A percentile compares a stretch with the other conserved stretches of the same genome.
phyloP scores from a whole-genome alignment of 148 eudicot genomes.

The Spergularia marina region DNA sequence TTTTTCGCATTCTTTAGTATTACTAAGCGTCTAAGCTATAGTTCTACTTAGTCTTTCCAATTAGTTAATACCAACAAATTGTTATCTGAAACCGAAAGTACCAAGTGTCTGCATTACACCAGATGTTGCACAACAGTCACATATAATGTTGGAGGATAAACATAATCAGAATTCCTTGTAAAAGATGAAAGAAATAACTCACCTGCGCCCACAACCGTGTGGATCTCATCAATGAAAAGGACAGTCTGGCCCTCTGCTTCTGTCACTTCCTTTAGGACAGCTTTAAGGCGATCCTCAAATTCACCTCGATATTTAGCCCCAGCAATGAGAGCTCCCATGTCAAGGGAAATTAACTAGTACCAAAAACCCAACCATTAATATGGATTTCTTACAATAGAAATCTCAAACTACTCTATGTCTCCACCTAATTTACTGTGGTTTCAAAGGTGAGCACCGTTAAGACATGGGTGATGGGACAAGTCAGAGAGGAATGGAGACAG shows the following conservation, averaged over 20 bases:
- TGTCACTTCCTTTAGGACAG: slow-evolving; percentile 91
- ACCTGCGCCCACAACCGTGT: slow-evolving; percentile 99
- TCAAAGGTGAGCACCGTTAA: background rate
- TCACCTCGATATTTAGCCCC: slow-evolving; percentile 98
- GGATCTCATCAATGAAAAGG: slow-evolving; percentile 96
- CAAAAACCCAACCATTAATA: slow-evolving; percentile 9
- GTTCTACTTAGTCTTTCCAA: background rate
- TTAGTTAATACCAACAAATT: too few relatives aligned
- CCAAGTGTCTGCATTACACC: too few relatives aligned
- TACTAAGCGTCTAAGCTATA: background rate
- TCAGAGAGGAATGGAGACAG: background rate
- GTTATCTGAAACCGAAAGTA: too few relatives aligned
- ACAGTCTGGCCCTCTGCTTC: slow-evolving; percentile 91
- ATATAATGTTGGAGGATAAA: background rate
- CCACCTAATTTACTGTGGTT: background rate
- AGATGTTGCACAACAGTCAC: too few relatives aligned
- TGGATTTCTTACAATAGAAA: background rate
- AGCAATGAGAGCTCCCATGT: slow-evolving; percentile 98
- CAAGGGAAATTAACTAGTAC: slow-evolving; percentile 84
- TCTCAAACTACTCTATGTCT: background rate
- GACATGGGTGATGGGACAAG: background rate
- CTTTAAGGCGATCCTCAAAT: slow-evolving; percentile 93
- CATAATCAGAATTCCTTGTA: background rate
- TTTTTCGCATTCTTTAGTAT: background rate
- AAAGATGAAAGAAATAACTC: slow-evolving; percentile 18